Evolutionary conservation across 2,329 filamentous ascomycete genomes (phyloP).

Genomic region (Byssochlamys sp.): DNA sequence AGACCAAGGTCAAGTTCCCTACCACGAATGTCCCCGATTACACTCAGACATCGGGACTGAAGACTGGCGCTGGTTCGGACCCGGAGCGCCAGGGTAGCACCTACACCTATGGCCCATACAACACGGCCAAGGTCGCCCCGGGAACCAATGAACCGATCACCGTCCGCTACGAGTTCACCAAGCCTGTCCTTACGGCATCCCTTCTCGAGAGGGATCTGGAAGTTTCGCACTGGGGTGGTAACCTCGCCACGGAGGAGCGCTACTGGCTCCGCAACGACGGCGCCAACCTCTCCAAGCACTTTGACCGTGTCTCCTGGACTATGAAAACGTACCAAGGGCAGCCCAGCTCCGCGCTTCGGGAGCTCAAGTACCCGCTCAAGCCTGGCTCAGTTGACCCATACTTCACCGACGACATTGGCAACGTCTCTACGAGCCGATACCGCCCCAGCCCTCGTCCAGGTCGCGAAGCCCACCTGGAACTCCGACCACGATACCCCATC

Average conservation of each 20-base stretch:
- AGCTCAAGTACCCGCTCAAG: slow-evolving; percentile 68
- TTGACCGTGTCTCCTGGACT: slow-evolving; percentile 69
- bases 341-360: slow-evolving; percentile 67
- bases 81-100: slow-evolving; percentile 76
- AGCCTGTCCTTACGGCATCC: slow-evolving; percentile 71
- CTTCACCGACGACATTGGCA: slow-evolving; percentile 92
- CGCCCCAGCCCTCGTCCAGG: slow-evolving; percentile 52
- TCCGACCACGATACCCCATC: slow-evolving; percentile 89
- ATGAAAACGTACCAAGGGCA: slow-evolving; percentile 65
- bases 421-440: slow-evolving; percentile 89
- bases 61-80: slow-evolving; percentile 52
- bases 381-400: slow-evolving; percentile 78
- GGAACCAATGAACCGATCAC: slow-evolving; percentile 62
- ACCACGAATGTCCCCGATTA: slow-evolving; percentile 72
- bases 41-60: slow-evolving; percentile 57
- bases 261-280: slow-evolving; percentile 82
- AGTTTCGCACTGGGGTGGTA: slow-evolving; percentile 96
- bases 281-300: slow-evolving; percentile 63
- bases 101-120: slow-evolving; percentile 83
- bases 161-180: slow-evolving; percentile 90
- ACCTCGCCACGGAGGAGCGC: slow-evolving; percentile 86
- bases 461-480: slow-evolving; percentile 72
- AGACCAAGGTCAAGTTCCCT: slow-evolving; percentile 89
- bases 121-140: slow-evolving; percentile 58
- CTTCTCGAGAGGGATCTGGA: slow-evolving; percentile 82